phyloP scores from a whole-genome alignment of 371 early-diverging fungal genomes.

The Funneliformis caledonium region DNA sequence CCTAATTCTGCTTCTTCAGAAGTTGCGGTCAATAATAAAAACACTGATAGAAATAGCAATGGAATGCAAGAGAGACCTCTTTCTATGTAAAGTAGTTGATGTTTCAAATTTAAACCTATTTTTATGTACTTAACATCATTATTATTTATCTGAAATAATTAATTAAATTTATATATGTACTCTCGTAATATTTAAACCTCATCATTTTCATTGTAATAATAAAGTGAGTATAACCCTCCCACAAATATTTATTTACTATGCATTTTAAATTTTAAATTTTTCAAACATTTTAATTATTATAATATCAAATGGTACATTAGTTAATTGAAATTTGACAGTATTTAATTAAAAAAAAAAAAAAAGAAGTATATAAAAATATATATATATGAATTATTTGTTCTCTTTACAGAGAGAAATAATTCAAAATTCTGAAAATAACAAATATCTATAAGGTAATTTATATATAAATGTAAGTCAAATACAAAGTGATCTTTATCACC shows the following conservation, averaged over 20 bases:
- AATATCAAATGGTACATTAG: neutral
- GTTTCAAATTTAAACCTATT: neutral
- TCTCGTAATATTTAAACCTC: neutral
- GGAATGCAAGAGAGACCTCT: constrained; percentile 12
- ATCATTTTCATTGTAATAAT: neutral
- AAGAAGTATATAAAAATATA: too few species aligned
- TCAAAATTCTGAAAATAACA: neutral
- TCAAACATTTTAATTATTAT: neutral
- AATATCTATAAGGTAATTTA: neutral
- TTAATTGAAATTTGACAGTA: neutral
- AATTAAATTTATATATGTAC: too few species aligned
- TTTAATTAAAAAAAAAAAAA: too few species aligned
- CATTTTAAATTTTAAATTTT: neutral
- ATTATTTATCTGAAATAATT: too few species aligned
- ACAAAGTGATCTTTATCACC: too few species aligned
- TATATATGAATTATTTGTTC: neutral
- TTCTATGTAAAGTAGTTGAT: constrained; percentile 2
- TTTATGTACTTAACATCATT: neutral
- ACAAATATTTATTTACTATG: neutral
- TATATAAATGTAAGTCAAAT: too few species aligned
- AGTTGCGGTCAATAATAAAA: neutral
- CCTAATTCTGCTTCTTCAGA: neutral
- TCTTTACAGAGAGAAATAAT: too few species aligned
- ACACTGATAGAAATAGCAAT: neutral
- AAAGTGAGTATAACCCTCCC: neutral